Conservation (phyloP, 2,329 filamentous ascomycete genomes). For the Beauveria sp. region DNA sequence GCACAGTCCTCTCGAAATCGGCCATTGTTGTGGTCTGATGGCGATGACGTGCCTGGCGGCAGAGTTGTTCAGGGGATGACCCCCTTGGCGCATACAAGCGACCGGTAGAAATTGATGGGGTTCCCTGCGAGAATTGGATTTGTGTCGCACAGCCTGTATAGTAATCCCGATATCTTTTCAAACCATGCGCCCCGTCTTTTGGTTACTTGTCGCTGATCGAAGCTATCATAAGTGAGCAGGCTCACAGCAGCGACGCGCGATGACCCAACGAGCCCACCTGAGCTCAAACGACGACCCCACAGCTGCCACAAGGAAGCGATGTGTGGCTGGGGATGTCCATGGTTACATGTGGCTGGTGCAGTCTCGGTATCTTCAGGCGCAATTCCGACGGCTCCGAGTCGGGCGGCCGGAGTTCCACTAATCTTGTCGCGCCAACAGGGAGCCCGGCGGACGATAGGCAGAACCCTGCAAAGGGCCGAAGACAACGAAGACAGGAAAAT, state of each 20-base stretch:
- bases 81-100: background rate
- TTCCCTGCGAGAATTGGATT: background rate
- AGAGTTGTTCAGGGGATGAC: conserved; percentile 6
- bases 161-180: too few relatives aligned
- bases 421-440: conserved; percentile 12
- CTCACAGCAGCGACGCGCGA: background rate
- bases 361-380: conserved; percentile 15
- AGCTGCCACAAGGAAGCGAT: background rate
- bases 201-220: background rate
- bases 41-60: conserved; percentile 4
- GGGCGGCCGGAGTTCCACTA: conserved; percentile 16
- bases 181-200: background rate
- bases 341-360: conserved; percentile 13
- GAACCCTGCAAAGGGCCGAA: conserved; percentile 4
- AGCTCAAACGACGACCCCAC: conserved; percentile 6
- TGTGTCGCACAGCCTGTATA: background rate
- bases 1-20: conserved; percentile 67
- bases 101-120: background rate
- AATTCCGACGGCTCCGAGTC: conserved; percentile 25
- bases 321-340: conserved; percentile 9
- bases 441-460: conserved; percentile 10
- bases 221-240: background rate
- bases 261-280: conserved; percentile 7
- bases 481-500: background rate
- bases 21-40: conserved; percentile 38